A percentile compares a stretch with the other conserved stretches of the same genome.
These are phyloP conservation scores for Paecilomyces sp. DNA, from an alignment of 2,329 filamentous ascomycete species.

Conservation along the genomic window DNA sequence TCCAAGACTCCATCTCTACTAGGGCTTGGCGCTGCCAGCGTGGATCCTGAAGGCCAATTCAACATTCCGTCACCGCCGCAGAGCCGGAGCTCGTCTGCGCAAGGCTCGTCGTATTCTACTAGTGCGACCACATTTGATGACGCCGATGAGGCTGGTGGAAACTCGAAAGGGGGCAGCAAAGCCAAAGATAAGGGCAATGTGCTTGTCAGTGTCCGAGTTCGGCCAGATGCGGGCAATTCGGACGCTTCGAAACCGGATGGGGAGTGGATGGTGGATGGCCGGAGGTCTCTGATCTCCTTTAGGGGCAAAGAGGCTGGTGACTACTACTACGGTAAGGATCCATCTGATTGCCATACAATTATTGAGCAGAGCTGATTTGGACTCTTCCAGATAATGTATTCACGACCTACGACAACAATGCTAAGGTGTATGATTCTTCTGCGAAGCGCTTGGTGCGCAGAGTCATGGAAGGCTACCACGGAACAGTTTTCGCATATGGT, in stretches of 20 bases:
- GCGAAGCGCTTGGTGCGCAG: conserved; percentile 90
- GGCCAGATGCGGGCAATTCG: conserved; percentile 65
- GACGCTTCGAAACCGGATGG: conserved; percentile 59
- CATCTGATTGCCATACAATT: conserved; percentile 12
- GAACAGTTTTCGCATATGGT: conserved; percentile 96
- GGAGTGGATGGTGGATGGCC: conserved; percentile 89
- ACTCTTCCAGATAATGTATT: conserved; percentile 79
- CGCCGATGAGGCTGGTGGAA: conserved; percentile 47
- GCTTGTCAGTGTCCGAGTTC: conserved; percentile 85
- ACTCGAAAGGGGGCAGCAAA: conserved; percentile 23
- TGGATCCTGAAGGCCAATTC: conserved; percentile 67
- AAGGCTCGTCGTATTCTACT: conserved; percentile 88
- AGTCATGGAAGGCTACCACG: conserved; percentile 98
- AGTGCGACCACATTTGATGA: conserved; percentile 87
- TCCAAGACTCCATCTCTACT: conserved; percentile 63
- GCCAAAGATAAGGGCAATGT: conserved; percentile 87
- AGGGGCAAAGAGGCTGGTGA: conserved; percentile 85
- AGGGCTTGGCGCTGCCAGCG: conserved; percentile 66
- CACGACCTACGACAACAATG: conserved; percentile 85
- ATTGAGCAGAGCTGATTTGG: conserved; percentile 9
- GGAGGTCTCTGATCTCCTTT: conserved; percentile 74
- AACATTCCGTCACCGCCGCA: conserved; percentile 77
- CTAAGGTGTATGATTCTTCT: conserved; percentile 86
- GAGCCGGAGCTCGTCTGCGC: conserved; percentile 84
- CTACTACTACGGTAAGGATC: conserved; percentile 72